Percentiles rank a stretch among this genome's conserved stretches.
phyloP scores from a whole-genome alignment of 2,329 filamentous ascomycete genomes.

The Paraphaeosphaeria minitans region DNA sequence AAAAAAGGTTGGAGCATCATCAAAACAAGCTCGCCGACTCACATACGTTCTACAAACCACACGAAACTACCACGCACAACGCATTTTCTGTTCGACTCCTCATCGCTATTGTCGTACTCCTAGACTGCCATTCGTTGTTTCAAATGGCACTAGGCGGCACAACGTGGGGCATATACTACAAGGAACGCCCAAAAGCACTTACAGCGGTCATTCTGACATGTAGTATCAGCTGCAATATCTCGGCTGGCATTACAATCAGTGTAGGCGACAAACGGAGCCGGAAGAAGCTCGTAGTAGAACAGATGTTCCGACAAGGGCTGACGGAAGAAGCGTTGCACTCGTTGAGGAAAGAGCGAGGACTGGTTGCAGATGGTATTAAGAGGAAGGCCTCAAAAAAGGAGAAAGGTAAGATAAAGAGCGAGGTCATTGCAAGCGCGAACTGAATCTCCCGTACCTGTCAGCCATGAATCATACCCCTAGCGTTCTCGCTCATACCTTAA shows the following conservation, averaged over 20 bases:
- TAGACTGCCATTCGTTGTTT: conserved; percentile 79
- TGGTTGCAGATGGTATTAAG: conserved; percentile 36
- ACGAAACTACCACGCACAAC: conserved; percentile 82
- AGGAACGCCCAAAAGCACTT: conserved; percentile 70
- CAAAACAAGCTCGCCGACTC: conserved; percentile 79
- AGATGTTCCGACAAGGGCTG: conserved; percentile 75
- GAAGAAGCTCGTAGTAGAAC: conserved; percentile 83
- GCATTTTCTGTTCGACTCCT: conserved; percentile 78
- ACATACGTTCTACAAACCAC: conserved; percentile 87
- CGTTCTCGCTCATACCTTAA: neutral
- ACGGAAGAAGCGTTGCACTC: conserved; percentile 68
- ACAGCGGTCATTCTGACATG: conserved; percentile 82
- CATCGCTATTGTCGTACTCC: conserved; percentile 73
- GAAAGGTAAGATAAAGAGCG: conserved; percentile 14
- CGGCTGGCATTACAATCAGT: conserved; percentile 75
- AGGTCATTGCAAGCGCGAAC: neutral
- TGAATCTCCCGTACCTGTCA: neutral
- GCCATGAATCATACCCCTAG: too few relatives aligned
- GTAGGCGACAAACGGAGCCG: conserved; percentile 76
- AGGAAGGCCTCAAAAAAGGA: conserved; percentile 32
- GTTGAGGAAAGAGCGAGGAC: conserved; percentile 52
- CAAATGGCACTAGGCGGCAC: conserved; percentile 79
- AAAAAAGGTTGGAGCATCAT: conserved; percentile 73
- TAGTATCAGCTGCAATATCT: conserved; percentile 77
- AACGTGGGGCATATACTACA: conserved; percentile 79